Conservation (phyloP, 371 early-diverging fungal genomes). For the Saksenaea oblongispora region DNA sequence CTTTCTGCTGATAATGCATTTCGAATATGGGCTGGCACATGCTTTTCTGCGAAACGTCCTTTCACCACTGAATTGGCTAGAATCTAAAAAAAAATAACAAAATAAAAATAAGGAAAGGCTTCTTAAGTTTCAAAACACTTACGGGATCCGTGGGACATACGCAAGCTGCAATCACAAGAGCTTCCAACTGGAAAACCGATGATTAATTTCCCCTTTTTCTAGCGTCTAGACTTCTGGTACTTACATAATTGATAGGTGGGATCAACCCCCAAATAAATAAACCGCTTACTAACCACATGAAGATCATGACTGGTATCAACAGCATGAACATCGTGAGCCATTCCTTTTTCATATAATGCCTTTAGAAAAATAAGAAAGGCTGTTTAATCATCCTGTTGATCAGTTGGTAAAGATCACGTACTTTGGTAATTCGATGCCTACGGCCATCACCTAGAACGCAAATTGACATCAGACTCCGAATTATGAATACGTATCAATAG, state of each 20-base stretch:
- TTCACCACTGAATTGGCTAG: slow-evolving; percentile 94
- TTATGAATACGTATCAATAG: neutral
- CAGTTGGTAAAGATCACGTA: slow-evolving; percentile 20
- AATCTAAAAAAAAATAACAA: slow-evolving; percentile 43
- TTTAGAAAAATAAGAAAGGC: slow-evolving; percentile 9
- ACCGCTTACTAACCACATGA: slow-evolving; percentile 86
- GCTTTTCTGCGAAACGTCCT: slow-evolving; percentile 95
- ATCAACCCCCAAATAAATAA: slow-evolving; percentile 67
- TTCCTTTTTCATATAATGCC: slow-evolving; percentile 61
- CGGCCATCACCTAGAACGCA: slow-evolving; percentile 75
- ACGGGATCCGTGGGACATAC: slow-evolving; percentile 96
- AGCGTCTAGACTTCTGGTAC: slow-evolving; percentile 12
- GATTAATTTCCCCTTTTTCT: neutral
- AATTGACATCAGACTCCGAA: slow-evolving; percentile 1
- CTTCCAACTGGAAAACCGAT: slow-evolving; percentile 49
- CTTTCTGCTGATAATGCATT: slow-evolving; percentile 89
- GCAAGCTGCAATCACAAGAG: slow-evolving; percentile 85
- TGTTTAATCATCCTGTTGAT: neutral
- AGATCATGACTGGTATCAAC: slow-evolving; percentile 82
- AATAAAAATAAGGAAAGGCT: neutral
- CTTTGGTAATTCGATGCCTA: slow-evolving; percentile 82
- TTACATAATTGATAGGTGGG: slow-evolving; percentile 66
- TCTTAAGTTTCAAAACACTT: slow-evolving; percentile 14
- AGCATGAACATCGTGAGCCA: slow-evolving; percentile 74
- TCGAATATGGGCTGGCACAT: slow-evolving; percentile 88